Base-by-base conservation (phyloP, 2,329 filamentous ascomycete species). In the Ceratocystis smalleyi region DNA sequence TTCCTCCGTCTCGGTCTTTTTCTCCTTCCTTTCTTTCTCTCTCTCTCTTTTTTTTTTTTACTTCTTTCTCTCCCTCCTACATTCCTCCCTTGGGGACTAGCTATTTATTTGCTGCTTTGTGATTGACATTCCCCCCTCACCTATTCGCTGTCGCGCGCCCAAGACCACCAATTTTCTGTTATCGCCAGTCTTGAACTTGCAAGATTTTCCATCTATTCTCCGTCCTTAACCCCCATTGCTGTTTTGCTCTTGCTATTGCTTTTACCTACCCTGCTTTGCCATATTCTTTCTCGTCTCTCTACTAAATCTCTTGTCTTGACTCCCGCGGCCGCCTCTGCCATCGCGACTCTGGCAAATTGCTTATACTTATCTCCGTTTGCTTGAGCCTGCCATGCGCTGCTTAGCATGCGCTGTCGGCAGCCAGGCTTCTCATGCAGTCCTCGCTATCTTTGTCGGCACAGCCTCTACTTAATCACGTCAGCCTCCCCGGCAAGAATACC, bases 331-430 rank as follows among this genome's bases (percentile, higher is more conserved):
- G 10, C 15, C 7, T 49, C 35, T 30, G 8, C 59, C 40, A 3
- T 27, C 24, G 24, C 59, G 59, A 35, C 43, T n/a, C n/a, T 7
- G 32, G 43, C 61, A 47, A 1, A 43, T 51, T n/a, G 27, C 51
- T 55, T 27, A 27, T 27, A 57, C 32, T 51, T 30, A 30, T 40
- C 19, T 43, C 24, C 10, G 10, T n/a, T 17, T 24, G 59, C 43
- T 59, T 45, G 32, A 55, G 64, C 60, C 35, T 65, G 62, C 59
- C 65, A 66, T 66, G 65, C 65, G 62, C 65, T 66, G 59, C 59
- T 59, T 62, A 64, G 65, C 62, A 62, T 66, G 65, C 65, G 62
- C 65, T 62, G 40, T 59, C 60, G 57, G 62, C 59, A 66, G 65
- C 61, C 54, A 43, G 49, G 65, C 62, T 64, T 62, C 62, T 62